A percentile compares a stretch with the other conserved stretches of the same genome.
Evolutionary conservation across 2,329 filamentous ascomycete species (phyloP).

Genomic region (Diaporthe sp.): DNA sequence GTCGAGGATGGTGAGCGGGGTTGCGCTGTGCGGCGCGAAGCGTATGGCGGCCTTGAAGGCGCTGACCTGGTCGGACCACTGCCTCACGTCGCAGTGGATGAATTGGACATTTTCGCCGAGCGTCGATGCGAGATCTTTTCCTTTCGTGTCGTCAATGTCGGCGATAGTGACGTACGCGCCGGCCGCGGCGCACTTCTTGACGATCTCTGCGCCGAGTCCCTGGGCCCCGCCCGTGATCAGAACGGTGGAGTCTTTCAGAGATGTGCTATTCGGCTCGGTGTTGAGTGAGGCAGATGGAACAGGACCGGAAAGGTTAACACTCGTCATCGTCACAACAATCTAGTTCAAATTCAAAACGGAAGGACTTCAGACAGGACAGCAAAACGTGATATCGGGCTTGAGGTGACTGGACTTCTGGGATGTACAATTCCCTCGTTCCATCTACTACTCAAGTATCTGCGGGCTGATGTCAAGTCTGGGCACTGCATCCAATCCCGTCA

Average conservation of each 20-base stretch:
- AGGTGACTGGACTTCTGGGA: background rate
- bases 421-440: no score
- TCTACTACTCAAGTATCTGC: background rate
- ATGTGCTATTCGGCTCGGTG: background rate
- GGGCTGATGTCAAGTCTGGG: background rate
- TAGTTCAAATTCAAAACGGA: no score
- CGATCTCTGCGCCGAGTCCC: constrained; percentile 4
- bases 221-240: constrained; percentile 3
- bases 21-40: background rate
- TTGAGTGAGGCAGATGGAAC: background rate
- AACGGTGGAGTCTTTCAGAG: background rate
- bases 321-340: background rate
- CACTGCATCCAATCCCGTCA: background rate
- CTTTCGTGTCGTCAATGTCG: constrained; percentile 2
- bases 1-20: background rate
- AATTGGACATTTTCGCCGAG: background rate
- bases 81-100: constrained; percentile 7
- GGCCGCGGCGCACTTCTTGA: background rate
- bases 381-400: no score
- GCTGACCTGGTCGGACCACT: constrained; percentile 11
- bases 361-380: no score
- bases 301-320: background rate
- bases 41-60: constrained; percentile 26
- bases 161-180: background rate
- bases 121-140: background rate